A percentile compares a stretch with the other conserved stretches of the same genome.
Conservation (phyloP, 768 basidiomycete species). For the Clavulina sp. region DNA sequence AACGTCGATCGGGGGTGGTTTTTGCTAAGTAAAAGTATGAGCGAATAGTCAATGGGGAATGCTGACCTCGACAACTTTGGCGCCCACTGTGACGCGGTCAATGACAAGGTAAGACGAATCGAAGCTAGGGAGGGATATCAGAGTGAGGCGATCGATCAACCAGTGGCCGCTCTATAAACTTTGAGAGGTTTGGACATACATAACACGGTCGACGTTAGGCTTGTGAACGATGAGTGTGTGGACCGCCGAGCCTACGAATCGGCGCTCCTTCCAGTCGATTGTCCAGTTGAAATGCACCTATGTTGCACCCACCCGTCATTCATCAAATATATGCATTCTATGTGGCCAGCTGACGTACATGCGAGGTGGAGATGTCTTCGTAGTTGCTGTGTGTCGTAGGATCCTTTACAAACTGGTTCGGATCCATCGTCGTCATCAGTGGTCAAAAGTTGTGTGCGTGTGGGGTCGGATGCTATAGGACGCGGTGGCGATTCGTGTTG, state of each 20-base stretch:
- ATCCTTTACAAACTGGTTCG: too few relatives aligned
- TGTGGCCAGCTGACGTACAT: too few relatives aligned
- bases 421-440: too few relatives aligned
- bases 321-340: too few relatives aligned
- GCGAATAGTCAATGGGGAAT: not conserved
- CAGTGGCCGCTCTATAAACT: not conserved
- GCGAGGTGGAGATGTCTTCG: not conserved
- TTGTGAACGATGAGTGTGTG: constrained; percentile 42
- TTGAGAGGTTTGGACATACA: constrained; percentile 26
- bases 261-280: constrained; percentile 48
- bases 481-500: too few relatives aligned
- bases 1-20: not conserved
- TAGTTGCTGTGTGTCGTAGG: not conserved
- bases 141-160: not conserved
- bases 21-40: not conserved
- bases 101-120: constrained; percentile 62
- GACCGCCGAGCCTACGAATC: constrained; percentile 45
- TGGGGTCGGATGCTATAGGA: too few relatives aligned
- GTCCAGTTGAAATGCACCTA: constrained; percentile 63
- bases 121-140: constrained; percentile 27
- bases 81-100: constrained; percentile 33
- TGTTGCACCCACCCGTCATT: too few relatives aligned
- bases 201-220: constrained; percentile 35
- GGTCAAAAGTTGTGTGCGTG: too few relatives aligned
- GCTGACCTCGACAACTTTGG: constrained; percentile 30